Evolutionary conservation across 2,329 filamentous ascomycete species (phyloP).

Genomic region (Trichophyton simii): DNA sequence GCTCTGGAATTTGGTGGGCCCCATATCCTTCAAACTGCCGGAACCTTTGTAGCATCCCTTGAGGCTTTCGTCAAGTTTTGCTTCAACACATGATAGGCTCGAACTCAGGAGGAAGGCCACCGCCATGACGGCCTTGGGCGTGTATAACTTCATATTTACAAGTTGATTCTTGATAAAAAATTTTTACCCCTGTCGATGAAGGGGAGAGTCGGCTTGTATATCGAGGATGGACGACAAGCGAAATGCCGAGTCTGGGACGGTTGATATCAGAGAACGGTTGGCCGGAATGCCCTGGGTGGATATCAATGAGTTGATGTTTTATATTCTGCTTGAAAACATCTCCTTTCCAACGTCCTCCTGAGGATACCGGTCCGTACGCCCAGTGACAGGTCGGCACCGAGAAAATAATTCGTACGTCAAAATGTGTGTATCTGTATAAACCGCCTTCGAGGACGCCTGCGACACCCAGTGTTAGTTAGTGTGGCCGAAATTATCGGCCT

Average conservation of each 20-base stretch:
- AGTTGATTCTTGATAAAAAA: too few relatives aligned
- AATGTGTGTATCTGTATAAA: neutral
- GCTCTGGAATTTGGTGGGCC: slow-evolving; percentile 41
- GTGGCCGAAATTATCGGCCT: neutral
- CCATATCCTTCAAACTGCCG: slow-evolving; percentile 37
- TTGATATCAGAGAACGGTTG: neutral
- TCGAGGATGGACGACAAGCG: neutral
- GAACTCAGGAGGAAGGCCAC: slow-evolving; percentile 6
- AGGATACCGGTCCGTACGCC: neutral
- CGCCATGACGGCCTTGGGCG: slow-evolving; percentile 6
- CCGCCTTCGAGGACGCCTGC: neutral
- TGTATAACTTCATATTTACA: slow-evolving; percentile 7
- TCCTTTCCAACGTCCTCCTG: neutral
- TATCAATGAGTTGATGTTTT: neutral
- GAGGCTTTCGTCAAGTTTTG: neutral
- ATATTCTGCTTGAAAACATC: neutral
- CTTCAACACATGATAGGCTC: neutral
- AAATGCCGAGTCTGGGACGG: neutral
- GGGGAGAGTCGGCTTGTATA: neutral
- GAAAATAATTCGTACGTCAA: neutral
- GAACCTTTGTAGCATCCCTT: slow-evolving; percentile 43
- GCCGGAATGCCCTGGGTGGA: neutral
- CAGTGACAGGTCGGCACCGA: neutral
- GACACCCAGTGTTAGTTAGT: neutral
- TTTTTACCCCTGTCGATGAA: neutral